Base-by-base conservation (phyloP, 768 basidiomycete genomes). In the Stropharia rugosoannulata region DNA sequence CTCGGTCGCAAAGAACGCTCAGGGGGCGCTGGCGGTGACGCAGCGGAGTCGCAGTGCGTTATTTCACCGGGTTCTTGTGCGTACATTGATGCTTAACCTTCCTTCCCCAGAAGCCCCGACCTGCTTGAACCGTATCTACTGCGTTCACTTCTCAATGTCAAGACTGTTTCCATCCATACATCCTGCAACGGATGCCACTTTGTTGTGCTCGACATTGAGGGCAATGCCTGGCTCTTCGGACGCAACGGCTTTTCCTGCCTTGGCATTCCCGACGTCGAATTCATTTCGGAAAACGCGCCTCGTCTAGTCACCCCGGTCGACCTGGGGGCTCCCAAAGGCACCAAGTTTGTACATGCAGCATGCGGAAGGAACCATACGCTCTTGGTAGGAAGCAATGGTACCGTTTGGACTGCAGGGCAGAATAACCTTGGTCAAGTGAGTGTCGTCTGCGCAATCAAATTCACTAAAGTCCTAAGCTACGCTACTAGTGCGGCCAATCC, bases 141-240 rank as follows among this genome's bases (percentile, higher is more conserved):
- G 15, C 90, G 96, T 55, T 91, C 93, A 0, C 76, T 98, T 32
- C 80, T 84, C 67, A 95, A 95, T 68, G 79, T 95, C 72, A 84
- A 86, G 66, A 77, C 80, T 9, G 71, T 76, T 18, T 89, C 88
- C 7, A 71, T 95, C 49, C 86, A 95, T 68, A 80, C 90, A 9
- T 88, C 89, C 1, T 90, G 89, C 62, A 80, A 75, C 9, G 83
- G 83, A 6, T 93, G 89, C 65, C 90, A 94, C 66, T 86, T 82
- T 62, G 83, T 94, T 40, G 84, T 78, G 12, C 68, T 95, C 59
- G 90, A 91, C 73, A 62, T 80, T 19, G 80, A 86, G 50, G 94
- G 93, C 6, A 79, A 82, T 38, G 96, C 94, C 8, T 95, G 93
- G 87, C 70, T 98, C 62, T 92, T 95, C 66, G 96, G 96, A 6